Conservation (phyloP, 1,139 yeast genomes). For the Diutina ranongensis region DNA sequence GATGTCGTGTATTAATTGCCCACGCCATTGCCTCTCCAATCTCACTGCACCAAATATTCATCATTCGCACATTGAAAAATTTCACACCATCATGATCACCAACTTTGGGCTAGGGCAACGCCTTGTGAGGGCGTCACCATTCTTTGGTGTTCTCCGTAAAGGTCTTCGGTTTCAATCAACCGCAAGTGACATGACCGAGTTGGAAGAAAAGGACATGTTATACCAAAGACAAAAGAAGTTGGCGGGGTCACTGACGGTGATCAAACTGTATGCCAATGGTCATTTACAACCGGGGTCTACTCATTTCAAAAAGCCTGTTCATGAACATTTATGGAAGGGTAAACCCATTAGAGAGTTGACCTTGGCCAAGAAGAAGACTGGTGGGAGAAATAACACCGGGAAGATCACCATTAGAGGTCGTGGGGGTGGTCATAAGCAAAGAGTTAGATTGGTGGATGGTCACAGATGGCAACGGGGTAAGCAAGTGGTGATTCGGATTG, state of each 20-base stretch:
- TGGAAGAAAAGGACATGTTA: constrained; percentile 70
- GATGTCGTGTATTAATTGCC: no score
- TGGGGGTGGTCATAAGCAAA: constrained; percentile 93
- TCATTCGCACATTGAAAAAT: not conserved
- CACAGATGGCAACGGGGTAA: constrained; percentile 56
- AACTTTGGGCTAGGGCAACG: not conserved
- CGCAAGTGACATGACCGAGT: constrained; percentile 39
- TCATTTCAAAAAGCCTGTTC: constrained; percentile 82
- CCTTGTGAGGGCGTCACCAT: not conserved
- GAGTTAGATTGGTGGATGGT: constrained; percentile 76
- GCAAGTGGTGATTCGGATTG: constrained; percentile 78
- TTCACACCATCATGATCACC: not conserved
- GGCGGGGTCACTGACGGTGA: constrained; percentile 54
- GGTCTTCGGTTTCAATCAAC: not conserved
- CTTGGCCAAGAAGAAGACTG: constrained; percentile 54
- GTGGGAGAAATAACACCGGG: constrained; percentile 90
- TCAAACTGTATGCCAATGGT: constrained; percentile 66
- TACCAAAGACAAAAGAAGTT: constrained; percentile 65
- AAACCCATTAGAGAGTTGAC: constrained; percentile 72
- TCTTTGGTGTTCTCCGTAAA: not conserved
- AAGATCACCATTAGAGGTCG: constrained; percentile 84
- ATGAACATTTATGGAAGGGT: constrained; percentile 80
- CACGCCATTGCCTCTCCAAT: no score
- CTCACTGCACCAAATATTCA: not conserved
- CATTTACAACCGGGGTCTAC: constrained; percentile 76